Evolutionary conservation across 2,329 filamentous ascomycete species (phyloP).

Genomic region (Onygena corvina): DNA sequence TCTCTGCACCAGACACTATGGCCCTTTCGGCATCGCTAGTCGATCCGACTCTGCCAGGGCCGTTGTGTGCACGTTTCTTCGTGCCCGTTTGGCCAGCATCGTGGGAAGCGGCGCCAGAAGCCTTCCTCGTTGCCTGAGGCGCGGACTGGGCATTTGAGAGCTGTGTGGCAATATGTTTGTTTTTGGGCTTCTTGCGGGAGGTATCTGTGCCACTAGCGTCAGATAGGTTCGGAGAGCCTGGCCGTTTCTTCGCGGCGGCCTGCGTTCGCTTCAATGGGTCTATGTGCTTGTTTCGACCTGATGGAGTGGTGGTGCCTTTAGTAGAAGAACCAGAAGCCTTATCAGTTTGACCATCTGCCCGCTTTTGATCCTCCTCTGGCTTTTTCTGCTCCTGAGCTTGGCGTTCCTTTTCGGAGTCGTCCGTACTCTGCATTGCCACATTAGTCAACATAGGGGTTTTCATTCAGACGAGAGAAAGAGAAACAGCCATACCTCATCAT

Average conservation of each 20-base stretch:
- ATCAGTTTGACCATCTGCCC: constrained; percentile 39
- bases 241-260: constrained; percentile 56
- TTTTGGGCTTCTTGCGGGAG: constrained; percentile 64
- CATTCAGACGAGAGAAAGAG: constrained; percentile 13
- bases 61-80: constrained; percentile 39
- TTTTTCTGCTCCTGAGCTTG: constrained; percentile 49
- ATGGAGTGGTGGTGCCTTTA: constrained; percentile 60
- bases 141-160: constrained; percentile 15
- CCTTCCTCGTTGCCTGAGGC: constrained; percentile 21
- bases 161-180: constrained; percentile 43
- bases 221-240: constrained; percentile 74
- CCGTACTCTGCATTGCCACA: constrained; percentile 38
- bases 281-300: constrained; percentile 43
- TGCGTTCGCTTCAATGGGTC: constrained; percentile 42
- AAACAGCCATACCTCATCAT: constrained; percentile 35
- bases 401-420: constrained; percentile 54
- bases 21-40: constrained; percentile 46
- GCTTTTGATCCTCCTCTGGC: constrained; percentile 45
- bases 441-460: constrained; percentile 7
- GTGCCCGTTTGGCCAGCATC: constrained; percentile 23
- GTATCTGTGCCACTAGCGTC: constrained; percentile 90
- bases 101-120: constrained; percentile 6
- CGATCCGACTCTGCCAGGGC: constrained; percentile 32
- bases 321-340: constrained; percentile 44
- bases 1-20: constrained; percentile 37